Evolutionary conservation across 345 rosid species (phyloP).

Genomic region (Toxicodendron radicans): DNA sequence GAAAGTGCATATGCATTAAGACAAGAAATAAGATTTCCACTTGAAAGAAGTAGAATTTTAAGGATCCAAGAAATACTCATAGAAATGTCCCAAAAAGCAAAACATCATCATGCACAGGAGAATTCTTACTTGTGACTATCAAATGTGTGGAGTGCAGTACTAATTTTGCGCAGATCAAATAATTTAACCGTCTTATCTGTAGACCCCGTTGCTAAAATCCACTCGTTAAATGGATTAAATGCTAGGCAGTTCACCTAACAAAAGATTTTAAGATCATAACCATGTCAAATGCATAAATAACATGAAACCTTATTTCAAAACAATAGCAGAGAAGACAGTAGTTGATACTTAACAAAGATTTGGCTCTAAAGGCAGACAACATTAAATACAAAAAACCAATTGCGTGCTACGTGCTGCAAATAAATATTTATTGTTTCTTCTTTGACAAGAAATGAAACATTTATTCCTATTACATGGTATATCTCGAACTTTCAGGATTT

Average conservation of each 20-base stretch:
- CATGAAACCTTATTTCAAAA: not conserved
- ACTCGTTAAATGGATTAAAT: slow-evolving; percentile 96
- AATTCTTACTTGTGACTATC: slow-evolving; percentile 87
- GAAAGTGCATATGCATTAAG: not conserved
- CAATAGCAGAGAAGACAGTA: not conserved
- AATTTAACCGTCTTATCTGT: slow-evolving; percentile 97
- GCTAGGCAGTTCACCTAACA: slow-evolving; percentile 94
- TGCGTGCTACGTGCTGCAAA: too few species aligned
- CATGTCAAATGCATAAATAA: slow-evolving; percentile 4
- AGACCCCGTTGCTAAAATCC: slow-evolving; percentile 99
- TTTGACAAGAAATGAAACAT: too few species aligned
- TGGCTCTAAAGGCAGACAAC: not conserved
- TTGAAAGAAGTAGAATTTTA: not conserved
- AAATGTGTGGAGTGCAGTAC: slow-evolving; percentile 82
- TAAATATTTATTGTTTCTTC: not conserved
- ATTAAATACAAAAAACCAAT: not conserved
- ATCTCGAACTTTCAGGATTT: not conserved
- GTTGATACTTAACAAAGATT: not conserved
- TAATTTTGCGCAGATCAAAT: slow-evolving; percentile 90
- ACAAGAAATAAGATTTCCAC: not conserved
- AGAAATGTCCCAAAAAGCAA: not conserved
- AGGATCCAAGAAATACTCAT: not conserved
- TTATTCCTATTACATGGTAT: not conserved
- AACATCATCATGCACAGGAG: not conserved
- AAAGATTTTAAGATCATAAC: slow-evolving; percentile 5